A percentile compares a stretch with the other conserved stretches of the same genome.
phyloP scores from a whole-genome alignment of 2,329 filamentous ascomycete genomes.

The Neofusicoccum ribis region DNA sequence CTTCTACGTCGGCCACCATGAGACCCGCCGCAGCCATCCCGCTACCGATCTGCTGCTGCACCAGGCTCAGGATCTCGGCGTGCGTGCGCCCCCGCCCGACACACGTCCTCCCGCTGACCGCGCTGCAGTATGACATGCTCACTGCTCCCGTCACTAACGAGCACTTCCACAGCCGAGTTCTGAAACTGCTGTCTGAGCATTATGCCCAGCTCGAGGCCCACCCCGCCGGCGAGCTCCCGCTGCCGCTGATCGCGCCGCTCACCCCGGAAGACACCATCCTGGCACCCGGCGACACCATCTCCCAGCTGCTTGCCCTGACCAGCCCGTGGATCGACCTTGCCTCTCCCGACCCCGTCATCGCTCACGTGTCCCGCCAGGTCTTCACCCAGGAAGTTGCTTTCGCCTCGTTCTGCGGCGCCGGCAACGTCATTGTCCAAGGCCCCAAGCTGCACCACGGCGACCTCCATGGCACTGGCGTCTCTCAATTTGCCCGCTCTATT shows the following conservation, averaged over 20 bases:
- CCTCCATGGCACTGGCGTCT: slow-evolving; percentile 49
- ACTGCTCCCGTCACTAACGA: slow-evolving; percentile 76
- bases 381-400: slow-evolving; percentile 90
- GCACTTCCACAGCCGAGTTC: slow-evolving; percentile 69
- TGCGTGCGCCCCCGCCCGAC: slow-evolving; percentile 43
- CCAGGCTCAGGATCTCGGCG: slow-evolving; percentile 67
- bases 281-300: slow-evolving; percentile 66
- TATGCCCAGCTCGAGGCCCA: slow-evolving; percentile 48
- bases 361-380: slow-evolving; percentile 84
- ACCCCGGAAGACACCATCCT: slow-evolving; percentile 77
- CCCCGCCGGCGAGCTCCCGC: slow-evolving; percentile 39
- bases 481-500: slow-evolving; percentile 81
- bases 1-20: slow-evolving; percentile 75
- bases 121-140: slow-evolving; percentile 70
- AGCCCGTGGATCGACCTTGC: slow-evolving; percentile 92
- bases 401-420: slow-evolving; percentile 89
- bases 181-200: slow-evolving; percentile 61
- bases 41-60: slow-evolving; percentile 65
- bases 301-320: slow-evolving; percentile 74
- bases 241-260: slow-evolving; percentile 60
- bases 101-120: neutral
- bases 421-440: slow-evolving; percentile 78
- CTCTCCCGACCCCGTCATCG: slow-evolving; percentile 77
- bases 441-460: slow-evolving; percentile 66
- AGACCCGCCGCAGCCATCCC: slow-evolving; percentile 61